phyloP scores from a whole-genome alignment of 2,329 filamentous ascomycete genomes.

The Diplodia mutila region DNA sequence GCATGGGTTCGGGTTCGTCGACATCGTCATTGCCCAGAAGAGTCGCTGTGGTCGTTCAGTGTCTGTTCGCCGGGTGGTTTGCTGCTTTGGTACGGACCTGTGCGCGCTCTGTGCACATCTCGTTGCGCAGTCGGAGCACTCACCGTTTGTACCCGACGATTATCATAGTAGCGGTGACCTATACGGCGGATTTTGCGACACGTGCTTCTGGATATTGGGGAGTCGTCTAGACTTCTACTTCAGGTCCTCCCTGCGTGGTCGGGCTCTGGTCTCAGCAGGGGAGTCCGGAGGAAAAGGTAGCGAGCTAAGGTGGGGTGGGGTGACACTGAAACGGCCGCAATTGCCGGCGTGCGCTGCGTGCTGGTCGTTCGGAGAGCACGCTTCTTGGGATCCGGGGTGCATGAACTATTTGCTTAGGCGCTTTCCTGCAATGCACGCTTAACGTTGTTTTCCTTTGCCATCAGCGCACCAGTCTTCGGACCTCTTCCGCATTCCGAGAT shows the following conservation, averaged over 20 bases:
- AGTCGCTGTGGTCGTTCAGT: neutral
- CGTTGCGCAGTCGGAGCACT: neutral
- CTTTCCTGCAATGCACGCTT: slow-evolving; percentile 22
- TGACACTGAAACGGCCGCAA: slow-evolving; percentile 15
- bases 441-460: neutral
- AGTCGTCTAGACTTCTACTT: neutral
- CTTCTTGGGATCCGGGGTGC: slow-evolving; percentile 19
- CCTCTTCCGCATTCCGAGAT: slow-evolving; percentile 8
- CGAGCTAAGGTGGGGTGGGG: slow-evolving; percentile 10
- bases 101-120: neutral
- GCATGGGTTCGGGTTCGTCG: neutral
- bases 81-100: neutral
- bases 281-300: slow-evolving; percentile 2
- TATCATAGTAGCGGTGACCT: slow-evolving; percentile 1
- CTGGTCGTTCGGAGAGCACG: neutral
- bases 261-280: neutral
- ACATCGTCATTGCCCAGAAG: neutral
- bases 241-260: neutral
- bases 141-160: neutral
- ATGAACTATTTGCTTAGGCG: slow-evolving; percentile 21
- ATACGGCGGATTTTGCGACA: neutral
- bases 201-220: neutral
- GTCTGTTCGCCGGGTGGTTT: neutral
- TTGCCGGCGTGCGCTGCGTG: neutral
- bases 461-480: neutral